A percentile compares a stretch with the other conserved stretches of the same genome.
Evolutionary conservation across 805 yeast species (phyloP).

Genomic region (Jamesozyma gamospora): DNA sequence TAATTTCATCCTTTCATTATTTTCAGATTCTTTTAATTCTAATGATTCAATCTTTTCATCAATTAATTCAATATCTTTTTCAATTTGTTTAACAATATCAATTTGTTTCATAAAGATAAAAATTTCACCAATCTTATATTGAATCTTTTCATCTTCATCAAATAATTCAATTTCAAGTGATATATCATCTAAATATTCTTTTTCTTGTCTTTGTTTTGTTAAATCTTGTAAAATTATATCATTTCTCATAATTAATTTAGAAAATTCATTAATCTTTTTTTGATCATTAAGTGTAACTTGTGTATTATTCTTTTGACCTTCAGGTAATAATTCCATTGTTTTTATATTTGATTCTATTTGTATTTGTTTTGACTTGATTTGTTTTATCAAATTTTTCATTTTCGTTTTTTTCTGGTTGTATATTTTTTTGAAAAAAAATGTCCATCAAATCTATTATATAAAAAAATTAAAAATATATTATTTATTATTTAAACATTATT

Average conservation of each 20-base stretch:
- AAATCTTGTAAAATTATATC: slow-evolving; percentile 47
- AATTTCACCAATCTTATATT: slow-evolving; percentile 70
- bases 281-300: slow-evolving; percentile 58
- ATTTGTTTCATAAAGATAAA: slow-evolving; percentile 62
- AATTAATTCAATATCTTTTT: slow-evolving; percentile 45
- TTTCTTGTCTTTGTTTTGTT: slow-evolving; percentile 47
- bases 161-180: slow-evolving; percentile 75
- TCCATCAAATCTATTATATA: too few species aligned
- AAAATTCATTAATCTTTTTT: slow-evolving; percentile 77
- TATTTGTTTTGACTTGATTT: too few species aligned
- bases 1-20: slow-evolving; percentile 44
- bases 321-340: slow-evolving; percentile 30
- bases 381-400: too few species aligned
- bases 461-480: too few species aligned
- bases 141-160: slow-evolving; percentile 63
- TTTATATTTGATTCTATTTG: too few species aligned
- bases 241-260: slow-evolving; percentile 66
- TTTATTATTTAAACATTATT: too few species aligned
- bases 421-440: too few species aligned
- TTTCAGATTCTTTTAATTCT: slow-evolving; percentile 38
- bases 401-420: too few species aligned
- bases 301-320: slow-evolving; percentile 33
- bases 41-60: slow-evolving; percentile 40
- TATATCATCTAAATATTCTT: slow-evolving; percentile 82
- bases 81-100: slow-evolving; percentile 60